Percentiles rank a stretch among this genome's conserved stretches.
phyloP scores from a whole-genome alignment of 805 yeast genomes.

The Nakazawaea siamensis region DNA sequence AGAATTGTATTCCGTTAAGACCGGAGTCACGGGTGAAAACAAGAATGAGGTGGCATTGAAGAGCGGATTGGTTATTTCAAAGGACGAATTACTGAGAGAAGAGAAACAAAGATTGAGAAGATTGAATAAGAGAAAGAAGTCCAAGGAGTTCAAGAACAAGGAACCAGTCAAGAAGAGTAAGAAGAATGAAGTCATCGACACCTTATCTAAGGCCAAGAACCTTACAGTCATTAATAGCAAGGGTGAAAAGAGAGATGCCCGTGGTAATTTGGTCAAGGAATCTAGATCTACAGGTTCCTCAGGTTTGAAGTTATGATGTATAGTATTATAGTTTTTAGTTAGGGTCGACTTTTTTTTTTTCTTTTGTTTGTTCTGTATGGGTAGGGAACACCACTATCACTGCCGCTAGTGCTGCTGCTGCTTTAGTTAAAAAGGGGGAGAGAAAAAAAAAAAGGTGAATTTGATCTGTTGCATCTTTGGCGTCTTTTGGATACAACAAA shows the following conservation, averaged over 20 bases:
- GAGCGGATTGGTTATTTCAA: conserved; percentile 74
- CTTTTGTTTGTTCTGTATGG: background rate
- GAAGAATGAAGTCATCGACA: conserved; percentile 57
- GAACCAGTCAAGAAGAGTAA: conserved; percentile 41
- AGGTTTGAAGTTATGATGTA: conserved; percentile 6
- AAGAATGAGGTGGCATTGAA: conserved; percentile 59
- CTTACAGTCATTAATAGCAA: conserved; percentile 69
- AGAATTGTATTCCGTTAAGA: conserved; percentile 61
- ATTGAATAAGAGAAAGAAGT: conserved; percentile 74
- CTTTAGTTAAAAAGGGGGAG: too few relatives aligned
- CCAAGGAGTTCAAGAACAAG: conserved; percentile 38
- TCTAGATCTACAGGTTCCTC: conserved; percentile 12
- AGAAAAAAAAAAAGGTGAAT: too few relatives aligned
- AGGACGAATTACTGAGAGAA: conserved; percentile 73
- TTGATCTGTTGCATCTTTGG: too few relatives aligned
- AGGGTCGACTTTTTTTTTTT: background rate
- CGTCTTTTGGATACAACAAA: too few relatives aligned
- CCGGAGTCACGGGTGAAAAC: conserved; percentile 25
- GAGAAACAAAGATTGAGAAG: conserved; percentile 84
- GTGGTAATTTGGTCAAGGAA: conserved; percentile 54
- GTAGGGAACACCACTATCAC: background rate
- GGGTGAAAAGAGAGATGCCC: conserved; percentile 68
- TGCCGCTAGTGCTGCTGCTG: background rate
- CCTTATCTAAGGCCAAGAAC: conserved; percentile 65
- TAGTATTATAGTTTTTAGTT: background rate